Evolutionary conservation across 768 basidiomycete genomes (phyloP), one percentile per base, ranked within the genome.

Genomic region (Trametes villosa): DNA sequence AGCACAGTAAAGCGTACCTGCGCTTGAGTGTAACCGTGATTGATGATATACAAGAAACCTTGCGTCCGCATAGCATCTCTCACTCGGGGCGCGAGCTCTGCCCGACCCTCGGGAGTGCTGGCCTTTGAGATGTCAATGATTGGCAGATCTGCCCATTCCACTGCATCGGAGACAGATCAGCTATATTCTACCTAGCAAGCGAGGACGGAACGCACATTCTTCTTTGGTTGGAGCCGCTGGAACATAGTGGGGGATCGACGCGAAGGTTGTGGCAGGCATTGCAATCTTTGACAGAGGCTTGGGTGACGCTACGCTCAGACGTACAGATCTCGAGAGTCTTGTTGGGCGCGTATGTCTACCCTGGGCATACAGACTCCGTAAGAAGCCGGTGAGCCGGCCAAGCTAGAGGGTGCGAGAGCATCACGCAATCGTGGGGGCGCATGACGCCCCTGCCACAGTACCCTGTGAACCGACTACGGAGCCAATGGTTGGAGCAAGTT

Each of bases 1-100:
- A 4, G 30, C 33, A 24, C 2, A 26, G 26, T 9, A 24, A 20
- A 18, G n/a, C 65, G 15, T 34, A 71, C 73, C 61, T 74, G 48
- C 20, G 63, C 57, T 29, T 54, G 67, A 6, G 67, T 65, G 8
- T 65, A 67, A 0, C 72, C 74, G 34, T 75, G 74, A 41, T 74
- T 74, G 30, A 74, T 56, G n/a, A 71, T 60, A 51, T 74, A 75
- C 59, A 75, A 68, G 64, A 75, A 75, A 3, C 74, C 74, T 2
- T 67, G 59, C 0, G 63, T 60, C 13, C 58, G 58, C 67, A 75
- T 68, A 2, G 73, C 74, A 38, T 71, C 67, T 6, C 71, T 67
- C 5, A 67, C 70, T 30, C 65, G 31, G 0, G 38, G 56, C 0
- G 71, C 65, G 2, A 74, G 70, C 49, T 67, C 67, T 4, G 63